Base-by-base conservation (phyloP, 805 yeast genomes). In the Candida boidinii region DNA sequence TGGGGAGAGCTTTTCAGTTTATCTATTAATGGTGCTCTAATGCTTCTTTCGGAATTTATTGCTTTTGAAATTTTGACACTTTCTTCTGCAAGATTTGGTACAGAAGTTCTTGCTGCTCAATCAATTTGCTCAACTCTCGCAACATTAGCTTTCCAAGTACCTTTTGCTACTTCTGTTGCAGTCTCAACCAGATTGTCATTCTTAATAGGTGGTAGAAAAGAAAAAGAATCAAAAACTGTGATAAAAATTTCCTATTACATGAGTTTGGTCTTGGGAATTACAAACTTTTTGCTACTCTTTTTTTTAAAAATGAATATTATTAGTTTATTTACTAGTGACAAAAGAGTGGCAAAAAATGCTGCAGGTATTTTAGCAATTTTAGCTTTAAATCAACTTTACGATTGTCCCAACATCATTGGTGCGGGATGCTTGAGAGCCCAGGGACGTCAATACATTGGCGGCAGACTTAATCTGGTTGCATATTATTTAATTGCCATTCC, bases 171-270 rank as follows among this genome's bases (percentile, higher is more conserved):
- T 26, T 70, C 80, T 7, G 75, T 79, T 28, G 79, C 84, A 3
- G 67, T 77, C 1, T 70, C 82, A n/a, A 77, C 85, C 1, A 66
- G 85, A 52, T 68, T 78, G n/a, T 85, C 85, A 3, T 75, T 78
- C 64, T 73, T 60, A 39, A 63, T 79, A 34, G 87, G 87, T 15
- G 79, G 80, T 2, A 41, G 43, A 4, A 29, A 28, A 17, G 30
- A 36, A 29, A 18, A 13, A 4, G 38, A 41, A 16, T 44, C 48
- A 11, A 36, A 24, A 6, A 28, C 29, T 9, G 34, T 47, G 14
- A 35, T 40, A 2, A 39, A 35, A 14, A 41, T 39, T 10, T 34
- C 40, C 17, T 35, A 33, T 31, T 15, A 18, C 3, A 18, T 42
- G n/a, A 31, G 41, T 19, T n/a, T 40, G 2, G 14, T 22, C 12